Evolutionary conservation across 805 yeast genomes (phyloP), one percentile per base, ranked within the genome.

Genomic region (Barnettozyma sp.): DNA sequence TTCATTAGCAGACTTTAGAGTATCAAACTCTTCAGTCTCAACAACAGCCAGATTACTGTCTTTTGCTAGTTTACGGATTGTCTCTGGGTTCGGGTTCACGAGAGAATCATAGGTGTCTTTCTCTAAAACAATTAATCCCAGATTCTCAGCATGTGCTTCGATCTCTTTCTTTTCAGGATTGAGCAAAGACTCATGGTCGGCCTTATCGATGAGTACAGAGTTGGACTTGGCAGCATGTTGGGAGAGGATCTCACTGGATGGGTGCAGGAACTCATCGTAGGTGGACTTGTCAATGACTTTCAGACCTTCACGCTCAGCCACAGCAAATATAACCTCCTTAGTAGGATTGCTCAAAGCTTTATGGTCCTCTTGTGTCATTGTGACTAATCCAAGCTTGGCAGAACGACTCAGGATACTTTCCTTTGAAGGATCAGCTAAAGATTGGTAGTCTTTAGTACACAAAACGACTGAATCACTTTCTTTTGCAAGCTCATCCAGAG

Each of bases 271-370:
- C 22, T 33, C 22, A 14, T 36, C 33, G 32, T 34, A 32, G 14
- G 26, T 40, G n/a, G 22, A 21, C 13, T 21, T 12, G 12, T 45
- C 39, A 39, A 42, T 14, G 2, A 43, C 6, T 25, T 33, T 36
- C 18, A 36, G 22, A 2, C 54, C 55, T 10, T 44, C 45, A 14
- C 36, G 30, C 4, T 30, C 40, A 4, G 62, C 61, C 33, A 44
- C 49, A 8, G 35, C 44, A 9, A 39, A 24, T 6, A 56, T 19
- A 11, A 38, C 47, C 7, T 49, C 48, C 13, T 21, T 33, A 2
- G 54, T 34, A 11, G 63, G 64, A 8, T 43, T 29, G 12, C 26
- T 16, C 16, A 43, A 22, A 3, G 33, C n/a, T 6, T 25, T 16
- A 27, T 43, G 37, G n/a, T 40, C 42, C 6, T 38, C 41, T 14